Evolutionary conservation across 129 eudicot genomes (phyloP), one percentile per base, ranked within the genome.

Genomic region (Pittosporum tobira): DNA sequence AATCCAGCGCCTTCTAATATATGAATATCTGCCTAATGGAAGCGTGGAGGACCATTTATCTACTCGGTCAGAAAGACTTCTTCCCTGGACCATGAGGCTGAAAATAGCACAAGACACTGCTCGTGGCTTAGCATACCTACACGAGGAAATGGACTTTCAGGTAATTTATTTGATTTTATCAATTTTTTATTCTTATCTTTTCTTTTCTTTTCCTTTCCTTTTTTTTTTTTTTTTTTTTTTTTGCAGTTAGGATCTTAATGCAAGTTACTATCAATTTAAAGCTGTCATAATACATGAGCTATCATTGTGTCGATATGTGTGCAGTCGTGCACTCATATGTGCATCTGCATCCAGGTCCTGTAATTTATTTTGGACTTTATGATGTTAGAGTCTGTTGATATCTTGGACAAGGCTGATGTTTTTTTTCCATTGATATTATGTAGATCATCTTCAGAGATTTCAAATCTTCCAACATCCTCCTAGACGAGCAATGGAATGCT

Each of bases 81-180:
- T 88, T 48, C 52, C 96, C 11, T 88, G 96, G 96, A 61, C 74
- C 19, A 81, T 58, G 79, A 81, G 96, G 71, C 75, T 88, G 16
- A 84, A 73, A 71, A 62, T 88, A 23, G 96, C 96, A 28, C 84
- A 82, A 69, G 95, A 88, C 56, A 73, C 96, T 61, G 96, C 96
- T 55, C 83, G 95, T 60, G 96, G 96, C 44, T 70, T 88, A 64
- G 64, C 83, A 18, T 88, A 78, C 77, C 65, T 88, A 36, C 96
- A 88, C 22, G 96, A 84, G 66, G 90, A 77, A 67, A 84, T 88
- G 96, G 91, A 77, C 71, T 84, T 84, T 57, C 96, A 88, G 96
- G 96, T 88, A 28, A 12, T 26, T 55, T 63, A 11, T 1, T 22
- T 52, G 1, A 13, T 13, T 12, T 24, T 59, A 48, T 49, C 30